Evolutionary conservation across 2,329 filamentous ascomycete species (phyloP).

Genomic region (Dactylellina sp.): DNA sequence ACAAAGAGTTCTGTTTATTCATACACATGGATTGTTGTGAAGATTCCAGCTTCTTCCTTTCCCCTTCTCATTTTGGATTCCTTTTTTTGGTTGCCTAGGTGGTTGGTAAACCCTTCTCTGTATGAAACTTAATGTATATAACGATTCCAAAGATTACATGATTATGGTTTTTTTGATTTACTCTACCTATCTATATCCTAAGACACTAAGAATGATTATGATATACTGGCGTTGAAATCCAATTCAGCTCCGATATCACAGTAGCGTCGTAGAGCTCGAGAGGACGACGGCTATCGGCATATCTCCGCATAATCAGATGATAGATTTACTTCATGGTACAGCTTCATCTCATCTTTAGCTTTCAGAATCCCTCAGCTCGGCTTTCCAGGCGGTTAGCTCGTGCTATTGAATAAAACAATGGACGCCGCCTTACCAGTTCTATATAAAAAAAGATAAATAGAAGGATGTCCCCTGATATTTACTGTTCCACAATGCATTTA

Average conservation of each 20-base stretch:
- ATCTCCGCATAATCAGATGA: background rate
- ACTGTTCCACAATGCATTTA: no score
- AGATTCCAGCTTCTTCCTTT: background rate
- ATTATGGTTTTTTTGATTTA: slow-evolving; percentile 17
- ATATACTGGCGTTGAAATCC: no score
- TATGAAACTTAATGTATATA: slow-evolving; percentile 49
- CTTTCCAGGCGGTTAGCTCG: no score
- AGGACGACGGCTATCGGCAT: no score
- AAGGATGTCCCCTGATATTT: no score
- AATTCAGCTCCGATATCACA: no score
- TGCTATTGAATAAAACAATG: no score
- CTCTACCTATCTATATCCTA: background rate
- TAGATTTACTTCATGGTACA: background rate
- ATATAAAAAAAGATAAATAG: no score
- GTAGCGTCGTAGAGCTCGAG: no score
- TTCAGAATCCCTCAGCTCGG: background rate
- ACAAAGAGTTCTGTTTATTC: background rate
- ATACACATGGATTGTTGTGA: background rate
- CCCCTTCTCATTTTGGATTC: slow-evolving; percentile 5
- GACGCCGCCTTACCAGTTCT: no score
- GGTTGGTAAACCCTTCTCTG: slow-evolving; percentile 4
- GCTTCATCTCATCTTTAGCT: slow-evolving; percentile 2
- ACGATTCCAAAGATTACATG: slow-evolving; percentile 25
- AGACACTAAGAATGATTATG: background rate
- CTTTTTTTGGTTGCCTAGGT: slow-evolving; percentile 14